A percentile compares a stretch with the other conserved stretches of the same genome.
These are phyloP conservation scores for Penicillium crustosum DNA, from an alignment of 2,329 filamentous ascomycete genomes.

Conservation along the genomic window DNA sequence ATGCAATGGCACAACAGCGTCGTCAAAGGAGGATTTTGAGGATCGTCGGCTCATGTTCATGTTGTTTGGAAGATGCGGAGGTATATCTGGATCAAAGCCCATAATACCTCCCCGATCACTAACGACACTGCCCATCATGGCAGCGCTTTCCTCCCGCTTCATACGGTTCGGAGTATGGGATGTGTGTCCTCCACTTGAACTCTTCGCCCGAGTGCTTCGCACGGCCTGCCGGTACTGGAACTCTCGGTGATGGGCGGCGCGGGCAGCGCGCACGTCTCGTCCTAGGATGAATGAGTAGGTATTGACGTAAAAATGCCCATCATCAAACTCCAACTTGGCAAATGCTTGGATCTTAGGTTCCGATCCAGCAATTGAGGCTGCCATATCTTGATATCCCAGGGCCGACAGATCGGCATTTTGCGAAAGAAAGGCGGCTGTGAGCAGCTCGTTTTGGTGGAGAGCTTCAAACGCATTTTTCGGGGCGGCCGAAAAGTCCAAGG, in stretches of 20 bases:
- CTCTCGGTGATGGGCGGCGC: conserved; percentile 48
- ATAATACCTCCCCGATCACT: conserved; percentile 59
- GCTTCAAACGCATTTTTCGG: conserved; percentile 39
- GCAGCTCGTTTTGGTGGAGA: conserved; percentile 42
- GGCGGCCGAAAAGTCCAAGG: conserved; percentile 35
- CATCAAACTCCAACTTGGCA: conserved; percentile 63
- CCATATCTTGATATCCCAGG: conserved; percentile 37
- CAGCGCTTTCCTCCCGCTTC: conserved; percentile 44
- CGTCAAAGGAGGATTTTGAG: conserved; percentile 50
- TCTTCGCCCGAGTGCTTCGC: conserved; percentile 46
- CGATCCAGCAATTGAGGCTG: conserved; percentile 40
- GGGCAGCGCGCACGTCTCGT: conserved; percentile 57
- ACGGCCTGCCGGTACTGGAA: conserved; percentile 43
- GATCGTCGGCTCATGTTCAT: conserved; percentile 49
- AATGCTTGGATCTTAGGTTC: conserved; percentile 57
- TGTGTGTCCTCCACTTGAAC: conserved; percentile 46
- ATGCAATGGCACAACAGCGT: conserved; percentile 36
- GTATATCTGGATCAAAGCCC: conserved; percentile 47
- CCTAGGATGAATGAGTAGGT: conserved; percentile 64
- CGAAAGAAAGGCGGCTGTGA: conserved; percentile 41
- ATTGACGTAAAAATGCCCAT: conserved; percentile 66
- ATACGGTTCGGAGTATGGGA: conserved; percentile 48
- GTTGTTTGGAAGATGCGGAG: conserved; percentile 37
- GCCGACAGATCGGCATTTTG: conserved; percentile 38
- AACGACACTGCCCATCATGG: conserved; percentile 52